Base-by-base conservation (phyloP, 2,329 filamentous ascomycete species). In the Aspergillus candidus region DNA sequence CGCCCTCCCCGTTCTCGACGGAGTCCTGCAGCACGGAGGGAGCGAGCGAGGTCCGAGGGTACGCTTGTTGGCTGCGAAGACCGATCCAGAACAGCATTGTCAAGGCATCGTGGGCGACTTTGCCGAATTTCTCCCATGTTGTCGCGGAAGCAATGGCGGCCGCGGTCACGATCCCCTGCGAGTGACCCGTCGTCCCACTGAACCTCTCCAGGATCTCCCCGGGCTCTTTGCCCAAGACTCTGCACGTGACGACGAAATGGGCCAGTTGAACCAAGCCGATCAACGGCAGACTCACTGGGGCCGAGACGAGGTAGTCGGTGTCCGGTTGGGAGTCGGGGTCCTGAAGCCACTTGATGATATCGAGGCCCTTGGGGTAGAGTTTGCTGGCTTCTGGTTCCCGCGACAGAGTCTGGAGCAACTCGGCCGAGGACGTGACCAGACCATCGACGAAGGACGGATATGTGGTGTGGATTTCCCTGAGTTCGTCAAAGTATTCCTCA, bases 61-160 rank as follows among this genome's bases (percentile, higher is more conserved):
- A 98, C 2, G 90, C 90, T 69, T 98, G 93, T 69, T 98, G 93
- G 68, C 91, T 96, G 61, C 93, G 85, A 49, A 91, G 83, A 64
- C 94, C 93, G 55, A 98, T 95, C 93, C 93, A 98, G 77, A 98
- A 98, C 27, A 98, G 84, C 60, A 96, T 88, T 27, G 87, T 93
- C 52, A 98, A 74, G 3, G 91, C 86, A 55, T 88, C 83, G 58
- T 78, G 83, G 43, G 88, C 80, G 43, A 88, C 81, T 60, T 86
- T 83, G 53, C 86, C 81, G 66, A 93, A 98, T 1, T 87, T 87
- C 51, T 95, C 89, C 93, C 93, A 98, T 22, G 86, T 89, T 55
- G 88, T 86, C 4, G 90, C 88, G 4, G 91, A 88, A 2, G 94
- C 86, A 47, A 93, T 94, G 17, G 87, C 87, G 27, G 91, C 89